Evolutionary conservation across 208 protist species (phyloP).

Genomic region (Herpetomonas samuelpessoai): DNA sequence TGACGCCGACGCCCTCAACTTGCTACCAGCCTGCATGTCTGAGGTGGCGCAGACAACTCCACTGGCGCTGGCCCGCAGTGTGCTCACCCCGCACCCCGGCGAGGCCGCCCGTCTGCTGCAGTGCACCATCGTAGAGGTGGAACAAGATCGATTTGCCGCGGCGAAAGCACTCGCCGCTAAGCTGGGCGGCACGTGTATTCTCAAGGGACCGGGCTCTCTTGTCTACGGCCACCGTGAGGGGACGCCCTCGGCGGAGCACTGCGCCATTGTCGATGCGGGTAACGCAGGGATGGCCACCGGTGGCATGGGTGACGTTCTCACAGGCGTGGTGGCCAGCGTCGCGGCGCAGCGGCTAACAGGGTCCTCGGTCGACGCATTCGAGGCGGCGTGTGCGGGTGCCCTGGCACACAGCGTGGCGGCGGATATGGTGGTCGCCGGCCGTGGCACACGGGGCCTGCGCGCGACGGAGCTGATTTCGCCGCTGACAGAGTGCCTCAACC

Average conservation of each 20-base stretch:
- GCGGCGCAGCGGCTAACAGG: conserved; percentile 28
- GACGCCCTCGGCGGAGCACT: conserved; percentile 4
- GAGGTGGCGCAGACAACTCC: conserved; percentile 1
- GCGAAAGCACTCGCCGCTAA: conserved; percentile 35
- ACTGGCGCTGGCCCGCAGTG: conserved; percentile 28
- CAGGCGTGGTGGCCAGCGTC: conserved; percentile 53
- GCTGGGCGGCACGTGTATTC: conserved; percentile 55
- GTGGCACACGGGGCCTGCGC: conserved; percentile 58
- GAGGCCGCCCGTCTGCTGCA: conserved; percentile 67
- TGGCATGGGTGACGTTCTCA: conserved; percentile 84
- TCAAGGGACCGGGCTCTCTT: conserved; percentile 78
- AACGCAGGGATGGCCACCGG: conserved; percentile 85
- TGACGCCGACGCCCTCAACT: conserved; percentile 75
- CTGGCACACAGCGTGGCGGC: conserved; percentile 68
- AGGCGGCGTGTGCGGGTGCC: conserved; percentile 47
- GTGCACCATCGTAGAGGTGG: conserved; percentile 59
- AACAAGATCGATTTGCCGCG: conserved; percentile 55
- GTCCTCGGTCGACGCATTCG: conserved; percentile 13
- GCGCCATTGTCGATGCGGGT: conserved; percentile 69
- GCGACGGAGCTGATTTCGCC: conserved; percentile 59
- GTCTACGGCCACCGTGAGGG: conserved; percentile 23
- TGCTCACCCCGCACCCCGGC: conserved; percentile 80
- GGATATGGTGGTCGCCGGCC: conserved; percentile 41
- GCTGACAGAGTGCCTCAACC: conserved; percentile 49
- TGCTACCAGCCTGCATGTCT: conserved; percentile 20